phyloP scores from a whole-genome alignment of 2,329 filamentous ascomycete genomes.

The Aspergillus clavatus region DNA sequence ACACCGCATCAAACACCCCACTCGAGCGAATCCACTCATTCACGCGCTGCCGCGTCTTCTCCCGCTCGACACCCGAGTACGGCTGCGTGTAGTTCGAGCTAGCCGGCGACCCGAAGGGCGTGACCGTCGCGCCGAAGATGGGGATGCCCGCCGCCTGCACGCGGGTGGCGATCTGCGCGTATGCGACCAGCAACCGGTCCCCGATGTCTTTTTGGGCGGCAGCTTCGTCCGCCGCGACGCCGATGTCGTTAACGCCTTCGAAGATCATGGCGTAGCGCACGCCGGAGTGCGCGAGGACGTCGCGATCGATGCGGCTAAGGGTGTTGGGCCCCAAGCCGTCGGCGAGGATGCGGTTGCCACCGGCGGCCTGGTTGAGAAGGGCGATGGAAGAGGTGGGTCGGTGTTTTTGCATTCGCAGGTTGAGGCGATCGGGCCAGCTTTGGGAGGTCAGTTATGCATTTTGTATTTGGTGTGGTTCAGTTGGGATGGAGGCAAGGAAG shows the following conservation, averaged over 20 bases:
- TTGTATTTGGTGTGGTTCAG: background rate
- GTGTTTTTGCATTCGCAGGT: slow-evolving; percentile 48
- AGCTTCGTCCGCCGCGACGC: slow-evolving; percentile 43
- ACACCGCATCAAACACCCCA: slow-evolving; percentile 54
- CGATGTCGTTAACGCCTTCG: slow-evolving; percentile 67
- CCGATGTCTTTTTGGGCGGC: slow-evolving; percentile 46
- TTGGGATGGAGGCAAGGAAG: background rate
- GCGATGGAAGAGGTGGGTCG: slow-evolving; percentile 47
- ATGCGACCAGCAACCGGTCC: slow-evolving; percentile 53
- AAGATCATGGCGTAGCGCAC: slow-evolving; percentile 61
- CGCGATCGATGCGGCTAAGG: slow-evolving; percentile 58
- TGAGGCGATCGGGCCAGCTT: slow-evolving; percentile 57
- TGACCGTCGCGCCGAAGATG: slow-evolving; percentile 62
- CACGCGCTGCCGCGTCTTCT: slow-evolving; percentile 53
- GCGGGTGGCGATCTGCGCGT: slow-evolving; percentile 53
- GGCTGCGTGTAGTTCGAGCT: slow-evolving; percentile 38
- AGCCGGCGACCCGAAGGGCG: slow-evolving; percentile 51
- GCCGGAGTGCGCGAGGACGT: slow-evolving; percentile 55
- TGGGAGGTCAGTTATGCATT: slow-evolving; percentile 3
- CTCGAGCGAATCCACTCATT: slow-evolving; percentile 58
- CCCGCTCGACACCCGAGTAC: slow-evolving; percentile 53
- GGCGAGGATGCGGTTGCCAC: slow-evolving; percentile 61
- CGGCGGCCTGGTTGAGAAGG: slow-evolving; percentile 62
- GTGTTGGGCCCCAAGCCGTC: slow-evolving; percentile 61
- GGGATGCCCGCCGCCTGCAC: slow-evolving; percentile 52